Evolutionary conservation across 768 basidiomycete genomes (phyloP).

Genomic region (Cystoderma amianthinum): DNA sequence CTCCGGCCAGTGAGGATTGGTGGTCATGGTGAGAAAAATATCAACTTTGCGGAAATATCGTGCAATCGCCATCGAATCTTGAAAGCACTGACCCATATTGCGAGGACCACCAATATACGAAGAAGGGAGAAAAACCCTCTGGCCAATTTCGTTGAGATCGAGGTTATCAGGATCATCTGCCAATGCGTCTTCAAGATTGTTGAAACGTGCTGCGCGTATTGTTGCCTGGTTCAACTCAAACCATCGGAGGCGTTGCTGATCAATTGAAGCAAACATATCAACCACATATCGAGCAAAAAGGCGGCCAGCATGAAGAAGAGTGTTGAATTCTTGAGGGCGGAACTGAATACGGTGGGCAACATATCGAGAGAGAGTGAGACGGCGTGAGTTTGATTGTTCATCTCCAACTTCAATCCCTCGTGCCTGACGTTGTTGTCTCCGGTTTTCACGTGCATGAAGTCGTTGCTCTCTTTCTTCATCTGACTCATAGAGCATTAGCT

Average conservation of each 20-base stretch:
- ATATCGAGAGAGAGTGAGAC: constrained; percentile 19
- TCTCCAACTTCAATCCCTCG: constrained; percentile 5
- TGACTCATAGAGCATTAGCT: constrained; percentile 23
- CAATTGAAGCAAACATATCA: constrained; percentile 23
- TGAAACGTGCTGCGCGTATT: constrained; percentile 23
- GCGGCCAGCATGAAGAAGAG: constrained; percentile 23
- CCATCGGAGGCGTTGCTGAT: constrained; percentile 28
- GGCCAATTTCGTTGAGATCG: constrained; percentile 22
- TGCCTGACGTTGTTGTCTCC: neutral
- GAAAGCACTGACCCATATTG: constrained; percentile 34
- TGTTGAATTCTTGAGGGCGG: constrained; percentile 13
- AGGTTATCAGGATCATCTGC: constrained; percentile 10
- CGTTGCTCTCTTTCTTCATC: constrained; percentile 15
- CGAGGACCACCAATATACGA: constrained; percentile 32
- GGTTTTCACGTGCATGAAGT: constrained; percentile 1
- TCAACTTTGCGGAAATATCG: constrained; percentile 27
- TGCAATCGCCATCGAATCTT: constrained; percentile 40
- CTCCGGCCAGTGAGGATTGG: constrained; percentile 45
- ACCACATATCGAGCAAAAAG: constrained; percentile 34
- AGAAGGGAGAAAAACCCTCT: constrained; percentile 29
- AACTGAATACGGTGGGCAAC: constrained; percentile 24
- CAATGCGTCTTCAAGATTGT: constrained; percentile 19
- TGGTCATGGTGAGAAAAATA: constrained; percentile 46
- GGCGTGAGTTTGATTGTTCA: constrained; percentile 1
- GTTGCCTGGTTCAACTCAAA: constrained; percentile 20